Evolutionary conservation across 176 grass and related monocot genomes (phyloP).

Genomic region (Musa beccarii): DNA sequence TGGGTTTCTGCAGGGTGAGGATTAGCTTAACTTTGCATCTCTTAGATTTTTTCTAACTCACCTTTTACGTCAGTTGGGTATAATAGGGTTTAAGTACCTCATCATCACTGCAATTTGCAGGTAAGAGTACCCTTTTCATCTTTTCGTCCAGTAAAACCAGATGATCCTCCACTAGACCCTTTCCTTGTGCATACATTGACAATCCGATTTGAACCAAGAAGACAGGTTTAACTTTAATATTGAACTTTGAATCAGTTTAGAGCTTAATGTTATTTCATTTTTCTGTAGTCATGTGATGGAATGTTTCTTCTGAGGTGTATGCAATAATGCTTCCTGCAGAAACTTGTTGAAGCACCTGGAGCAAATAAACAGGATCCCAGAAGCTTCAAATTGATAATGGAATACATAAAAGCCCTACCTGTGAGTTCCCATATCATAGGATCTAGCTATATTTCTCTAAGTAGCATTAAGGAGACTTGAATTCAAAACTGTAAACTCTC

Average conservation of each 20-base stretch:
- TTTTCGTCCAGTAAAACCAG: slow-evolving; percentile 85
- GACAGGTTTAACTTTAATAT: slow-evolving; percentile 46
- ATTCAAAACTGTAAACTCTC: too few relatives aligned
- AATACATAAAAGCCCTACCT: slow-evolving; percentile 95
- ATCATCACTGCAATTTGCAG: slow-evolving; percentile 34
- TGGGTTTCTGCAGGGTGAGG: slow-evolving; percentile 96
- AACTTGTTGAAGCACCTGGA: slow-evolving; percentile 59
- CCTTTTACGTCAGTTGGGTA: not conserved
- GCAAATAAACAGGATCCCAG: slow-evolving; percentile 59
- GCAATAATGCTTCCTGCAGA: slow-evolving; percentile 33
- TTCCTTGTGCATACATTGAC: slow-evolving; percentile 99
- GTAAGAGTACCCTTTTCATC: slow-evolving; percentile 95
- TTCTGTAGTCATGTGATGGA: not conserved
- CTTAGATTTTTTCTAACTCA: not conserved
- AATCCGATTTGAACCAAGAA: slow-evolving; percentile 94
- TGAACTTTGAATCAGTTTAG: not conserved
- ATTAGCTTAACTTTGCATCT: slow-evolving; percentile 9
- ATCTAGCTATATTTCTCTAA: too few relatives aligned
- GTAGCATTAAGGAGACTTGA: too few relatives aligned
- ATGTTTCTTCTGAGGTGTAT: not conserved
- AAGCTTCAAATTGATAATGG: slow-evolving; percentile 80
- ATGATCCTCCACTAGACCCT: slow-evolving; percentile 89
- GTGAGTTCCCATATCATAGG: slow-evolving; percentile 34
- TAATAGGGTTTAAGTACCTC: not conserved
- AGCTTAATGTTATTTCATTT: not conserved